Base-by-base conservation (phyloP, 352 stramenopile genomes). In the Phytophthora quininea region DNA sequence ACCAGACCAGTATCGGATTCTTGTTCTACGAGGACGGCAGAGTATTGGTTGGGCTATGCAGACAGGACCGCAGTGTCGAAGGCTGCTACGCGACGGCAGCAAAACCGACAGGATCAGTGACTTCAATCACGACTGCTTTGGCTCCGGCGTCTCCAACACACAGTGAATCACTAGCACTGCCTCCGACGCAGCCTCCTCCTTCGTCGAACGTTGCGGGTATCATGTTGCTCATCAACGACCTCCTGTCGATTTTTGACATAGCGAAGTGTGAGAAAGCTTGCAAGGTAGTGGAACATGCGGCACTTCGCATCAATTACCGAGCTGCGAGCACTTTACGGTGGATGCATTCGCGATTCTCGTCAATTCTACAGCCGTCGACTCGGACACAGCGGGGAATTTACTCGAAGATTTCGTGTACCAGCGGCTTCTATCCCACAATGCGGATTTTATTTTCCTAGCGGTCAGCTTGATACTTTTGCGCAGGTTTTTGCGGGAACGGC, bases 21-120 rank as follows among this genome's bases (percentile, higher is more conserved):
- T 91, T 91, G 59, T 91, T 87, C 57, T 88, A 88, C 43, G 35
- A 40, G 35, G 82, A 93, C 10, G 85, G 85, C 1, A 76, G 78
- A 4, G 77, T 89, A n/a, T 84, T 83, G 31, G 65, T 84, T 1
- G 80, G 80, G 4, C 32, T 67, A 11, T 89, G 87, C 49, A 52
- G 47, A 1, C 70, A 88, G 29, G 82, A 91, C 45, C 76, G 81
- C 12, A 74, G 58, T n/a, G 43, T 82, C 2, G 69, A 85, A 54
- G 64, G 62, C 8, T 49, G 51, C 4, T 73, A 73, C 64, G 63
- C 54, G 29, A 76, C 68, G 4, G 58, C 65, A 55, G 24, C 66
- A 19, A 58, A 58, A 55, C 62, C 59, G 19, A n/a, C 54, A 56
- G 46, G 50, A 32, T 6, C 43, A n/a, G 11, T 15, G 14, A 1